Evolutionary conservation across 768 basidiomycete genomes (phyloP).

Genomic region (Termitomyces titanicus): DNA sequence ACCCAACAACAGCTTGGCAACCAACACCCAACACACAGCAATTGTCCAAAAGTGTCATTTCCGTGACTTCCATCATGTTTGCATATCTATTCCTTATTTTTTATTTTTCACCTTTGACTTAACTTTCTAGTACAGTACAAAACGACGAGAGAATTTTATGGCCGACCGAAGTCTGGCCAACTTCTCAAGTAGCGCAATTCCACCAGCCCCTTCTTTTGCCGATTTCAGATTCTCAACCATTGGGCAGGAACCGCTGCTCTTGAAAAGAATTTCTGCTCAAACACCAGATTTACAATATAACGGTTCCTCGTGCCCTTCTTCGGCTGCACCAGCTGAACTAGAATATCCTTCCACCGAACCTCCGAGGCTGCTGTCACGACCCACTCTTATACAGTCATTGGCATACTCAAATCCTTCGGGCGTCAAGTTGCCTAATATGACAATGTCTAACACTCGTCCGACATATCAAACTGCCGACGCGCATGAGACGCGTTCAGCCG

Average conservation of each 20-base stretch:
- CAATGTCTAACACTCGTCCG: not conserved
- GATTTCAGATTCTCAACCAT: constrained; percentile 49
- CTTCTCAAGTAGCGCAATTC: not conserved
- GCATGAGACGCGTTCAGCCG: not conserved
- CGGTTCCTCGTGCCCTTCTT: constrained; percentile 16
- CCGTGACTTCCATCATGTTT: not conserved
- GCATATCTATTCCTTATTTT: not conserved
- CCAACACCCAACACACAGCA: not conserved
- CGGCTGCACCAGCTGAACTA: constrained; percentile 13
- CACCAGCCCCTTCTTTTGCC: constrained; percentile 37
- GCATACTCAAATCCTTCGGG: constrained; percentile 5
- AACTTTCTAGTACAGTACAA: not conserved
- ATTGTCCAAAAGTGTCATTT: not conserved
- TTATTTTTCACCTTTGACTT: not conserved
- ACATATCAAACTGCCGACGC: not conserved
- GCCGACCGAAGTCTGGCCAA: not conserved
- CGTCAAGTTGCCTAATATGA: not conserved
- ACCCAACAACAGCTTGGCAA: not conserved
- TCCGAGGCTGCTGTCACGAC: constrained; percentile 11
- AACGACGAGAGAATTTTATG: not conserved
- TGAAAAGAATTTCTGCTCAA: constrained; percentile 43
- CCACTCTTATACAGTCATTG: constrained; percentile 18
- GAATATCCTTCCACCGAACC: constrained; percentile 8
- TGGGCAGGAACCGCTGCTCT: constrained; percentile 48
- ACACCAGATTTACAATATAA: constrained; percentile 22